A percentile compares a stretch with the other conserved stretches of the same genome.
These are phyloP conservation scores for Keithomyces neogunnii DNA, from an alignment of 2,329 filamentous ascomycete genomes.

Conservation along the genomic window DNA sequence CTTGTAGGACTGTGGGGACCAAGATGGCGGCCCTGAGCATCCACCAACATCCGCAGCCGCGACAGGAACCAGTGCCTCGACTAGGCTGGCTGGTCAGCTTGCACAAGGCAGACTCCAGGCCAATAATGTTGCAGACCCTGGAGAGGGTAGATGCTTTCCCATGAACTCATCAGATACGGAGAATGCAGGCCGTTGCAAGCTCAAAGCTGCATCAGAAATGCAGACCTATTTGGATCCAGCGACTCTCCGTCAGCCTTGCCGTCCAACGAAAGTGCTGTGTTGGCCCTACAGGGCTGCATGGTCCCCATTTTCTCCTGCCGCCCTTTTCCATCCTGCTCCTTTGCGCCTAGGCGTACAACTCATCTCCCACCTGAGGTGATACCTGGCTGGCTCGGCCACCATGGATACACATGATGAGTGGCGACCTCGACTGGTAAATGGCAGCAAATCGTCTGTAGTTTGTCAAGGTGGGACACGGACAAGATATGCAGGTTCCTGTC, in stretches of 20 bases:
- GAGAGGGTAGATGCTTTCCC: conserved; percentile 5
- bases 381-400: neutral
- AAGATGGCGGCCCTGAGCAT: conserved; percentile 9
- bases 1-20: conserved; percentile 1
- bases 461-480: neutral
- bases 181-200: conserved; percentile 11
- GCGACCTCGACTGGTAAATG: neutral
- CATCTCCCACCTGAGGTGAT: neutral
- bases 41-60: conserved; percentile 5
- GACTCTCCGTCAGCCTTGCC: conserved; percentile 4
- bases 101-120: conserved; percentile 8
- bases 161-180: conserved; percentile 8
- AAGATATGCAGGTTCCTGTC: neutral
- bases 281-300: conserved; percentile 1
- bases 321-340: conserved; percentile 2
- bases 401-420: neutral
- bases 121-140: conserved; percentile 1
- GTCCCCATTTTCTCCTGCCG: neutral
- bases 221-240: conserved; percentile 5
- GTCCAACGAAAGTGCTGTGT: conserved; percentile 7
- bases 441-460: neutral
- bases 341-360: neutral
- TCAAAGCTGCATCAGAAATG: conserved; percentile 12
- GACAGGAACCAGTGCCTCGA: conserved; percentile 8
- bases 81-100: conserved; percentile 14